phyloP scores from a whole-genome alignment of 345 rosid genomes.

The Reutealis trisperma region DNA sequence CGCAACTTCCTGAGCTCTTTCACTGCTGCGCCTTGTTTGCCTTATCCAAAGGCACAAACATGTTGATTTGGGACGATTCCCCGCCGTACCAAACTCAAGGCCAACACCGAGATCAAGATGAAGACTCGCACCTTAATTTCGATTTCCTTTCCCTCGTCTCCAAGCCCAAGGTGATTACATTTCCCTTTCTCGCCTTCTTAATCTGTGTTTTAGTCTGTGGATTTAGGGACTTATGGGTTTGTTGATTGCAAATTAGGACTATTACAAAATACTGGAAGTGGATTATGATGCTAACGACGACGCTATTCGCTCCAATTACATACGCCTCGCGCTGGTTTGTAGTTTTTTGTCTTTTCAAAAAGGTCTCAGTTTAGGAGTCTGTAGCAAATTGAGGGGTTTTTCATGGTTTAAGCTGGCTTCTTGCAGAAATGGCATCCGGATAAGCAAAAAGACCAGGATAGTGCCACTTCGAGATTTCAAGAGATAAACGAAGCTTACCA shows the following conservation, averaged over 20 bases:
- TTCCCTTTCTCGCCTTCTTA: neutral
- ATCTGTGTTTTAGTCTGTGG: too few relatives aligned
- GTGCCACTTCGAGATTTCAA: constrained; percentile 81
- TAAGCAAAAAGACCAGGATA: constrained; percentile 62
- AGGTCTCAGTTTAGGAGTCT: neutral
- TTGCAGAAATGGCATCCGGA: constrained; percentile 97
- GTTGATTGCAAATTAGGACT: constrained; percentile 50
- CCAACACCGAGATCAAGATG: constrained; percentile 19
- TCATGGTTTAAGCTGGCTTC: constrained; percentile 9
- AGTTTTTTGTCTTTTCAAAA: neutral
- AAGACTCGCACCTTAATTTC: constrained; percentile 49
- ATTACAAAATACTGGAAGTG: constrained; percentile 81
- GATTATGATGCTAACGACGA: constrained; percentile 83
- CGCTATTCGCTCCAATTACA: constrained; percentile 83
- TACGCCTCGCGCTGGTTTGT: constrained; percentile 88
- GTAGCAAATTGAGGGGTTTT: neutral
- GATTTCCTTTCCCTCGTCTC: constrained; percentile 66
- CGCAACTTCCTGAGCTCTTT: neutral
- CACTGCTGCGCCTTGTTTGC: neutral
- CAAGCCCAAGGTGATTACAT: constrained; percentile 55
- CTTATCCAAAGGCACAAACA: neutral
- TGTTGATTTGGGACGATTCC: constrained; percentile 41
- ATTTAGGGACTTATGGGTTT: neutral
- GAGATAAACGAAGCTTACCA: constrained; percentile 96
- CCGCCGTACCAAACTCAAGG: neutral